Percentiles rank a stretch among this genome's conserved stretches.
phyloP scores from a whole-genome alignment of 805 yeast species.

The Zygotorulaspora chibaensis region DNA sequence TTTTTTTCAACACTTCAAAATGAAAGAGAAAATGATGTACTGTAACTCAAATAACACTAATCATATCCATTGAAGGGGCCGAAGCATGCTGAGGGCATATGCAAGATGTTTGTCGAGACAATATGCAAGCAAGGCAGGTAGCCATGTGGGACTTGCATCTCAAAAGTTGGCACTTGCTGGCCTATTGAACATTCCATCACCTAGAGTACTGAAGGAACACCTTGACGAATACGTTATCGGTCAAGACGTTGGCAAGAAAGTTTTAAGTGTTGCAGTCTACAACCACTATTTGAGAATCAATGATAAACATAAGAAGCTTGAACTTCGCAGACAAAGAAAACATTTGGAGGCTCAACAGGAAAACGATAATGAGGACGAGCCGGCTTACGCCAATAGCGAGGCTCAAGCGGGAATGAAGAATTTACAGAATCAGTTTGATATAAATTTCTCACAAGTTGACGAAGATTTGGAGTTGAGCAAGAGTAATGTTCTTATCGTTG shows the following conservation, averaged over 20 bases:
- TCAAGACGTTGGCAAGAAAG: constrained; percentile 51
- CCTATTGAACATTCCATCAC: constrained; percentile 40
- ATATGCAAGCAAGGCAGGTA: constrained; percentile 3
- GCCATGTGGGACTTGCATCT: constrained; percentile 11
- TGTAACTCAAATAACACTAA: not conserved
- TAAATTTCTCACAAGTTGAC: constrained; percentile 27
- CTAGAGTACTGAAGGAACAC: constrained; percentile 41
- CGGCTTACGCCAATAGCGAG: constrained; percentile 28
- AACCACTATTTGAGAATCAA: constrained; percentile 51
- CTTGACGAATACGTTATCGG: constrained; percentile 54
- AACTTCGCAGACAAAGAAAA: constrained; percentile 28
- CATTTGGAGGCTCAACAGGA: constrained; percentile 31
- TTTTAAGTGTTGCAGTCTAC: constrained; percentile 58
- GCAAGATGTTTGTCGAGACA: not conserved
- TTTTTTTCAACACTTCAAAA: not conserved
- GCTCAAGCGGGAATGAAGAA: constrained; percentile 30
- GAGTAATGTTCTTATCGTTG: constrained; percentile 51
- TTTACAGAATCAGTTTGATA: constrained; percentile 30
- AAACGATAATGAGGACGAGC: constrained; percentile 22
- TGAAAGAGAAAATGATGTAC: not conserved
- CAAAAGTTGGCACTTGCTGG: constrained; percentile 15
- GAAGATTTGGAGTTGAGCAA: constrained; percentile 48
- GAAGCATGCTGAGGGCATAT: constrained; percentile 1
- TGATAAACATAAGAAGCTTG: constrained; percentile 37
- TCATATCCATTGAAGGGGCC: not conserved